Percentiles rank a stretch among this genome's conserved stretches.
phyloP scores from a whole-genome alignment of 106 monocot species.

The Dendrobium huoshanense region DNA sequence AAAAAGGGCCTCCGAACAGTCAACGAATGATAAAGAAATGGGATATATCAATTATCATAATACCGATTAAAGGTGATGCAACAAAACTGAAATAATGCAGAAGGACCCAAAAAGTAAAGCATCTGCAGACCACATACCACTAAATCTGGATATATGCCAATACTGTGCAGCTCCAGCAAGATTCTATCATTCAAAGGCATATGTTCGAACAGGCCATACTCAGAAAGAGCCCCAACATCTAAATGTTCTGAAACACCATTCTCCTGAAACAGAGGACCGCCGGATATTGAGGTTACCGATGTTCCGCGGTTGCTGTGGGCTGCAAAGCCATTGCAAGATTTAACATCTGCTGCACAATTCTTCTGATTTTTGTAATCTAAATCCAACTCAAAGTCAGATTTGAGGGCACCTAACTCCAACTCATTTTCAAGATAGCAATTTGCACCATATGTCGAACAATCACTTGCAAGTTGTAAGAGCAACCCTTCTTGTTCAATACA shows the following conservation, averaged over 20 bases:
- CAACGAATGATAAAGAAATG: background rate
- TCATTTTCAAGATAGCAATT: constrained; percentile 22
- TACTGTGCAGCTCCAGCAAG: constrained; percentile 86
- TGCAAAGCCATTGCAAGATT: constrained; percentile 48
- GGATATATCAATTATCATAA: background rate
- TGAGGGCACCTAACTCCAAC: constrained; percentile 9
- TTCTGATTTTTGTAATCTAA: constrained; percentile 27
- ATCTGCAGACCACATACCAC: constrained; percentile 38
- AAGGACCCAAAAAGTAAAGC: background rate
- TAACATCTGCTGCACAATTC: constrained; percentile 20
- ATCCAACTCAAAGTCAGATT: constrained; percentile 29
- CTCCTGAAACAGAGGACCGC: constrained; percentile 29
- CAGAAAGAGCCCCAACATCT: constrained; percentile 13
- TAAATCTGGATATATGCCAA: constrained; percentile 59
- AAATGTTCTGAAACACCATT: constrained; percentile 14
- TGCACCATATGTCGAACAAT: constrained; percentile 20
- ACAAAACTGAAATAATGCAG: background rate
- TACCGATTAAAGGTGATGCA: background rate
- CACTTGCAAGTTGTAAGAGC: constrained; percentile 23
- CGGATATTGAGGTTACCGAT: constrained; percentile 20
- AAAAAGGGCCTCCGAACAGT: background rate
- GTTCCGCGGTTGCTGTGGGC: constrained; percentile 13
- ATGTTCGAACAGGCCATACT: constrained; percentile 41
- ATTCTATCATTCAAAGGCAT: constrained; percentile 76
- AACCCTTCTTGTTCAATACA: constrained; percentile 21